Conservation (phyloP, 768 basidiomycete species). For the Trametes cinnabarina region DNA sequence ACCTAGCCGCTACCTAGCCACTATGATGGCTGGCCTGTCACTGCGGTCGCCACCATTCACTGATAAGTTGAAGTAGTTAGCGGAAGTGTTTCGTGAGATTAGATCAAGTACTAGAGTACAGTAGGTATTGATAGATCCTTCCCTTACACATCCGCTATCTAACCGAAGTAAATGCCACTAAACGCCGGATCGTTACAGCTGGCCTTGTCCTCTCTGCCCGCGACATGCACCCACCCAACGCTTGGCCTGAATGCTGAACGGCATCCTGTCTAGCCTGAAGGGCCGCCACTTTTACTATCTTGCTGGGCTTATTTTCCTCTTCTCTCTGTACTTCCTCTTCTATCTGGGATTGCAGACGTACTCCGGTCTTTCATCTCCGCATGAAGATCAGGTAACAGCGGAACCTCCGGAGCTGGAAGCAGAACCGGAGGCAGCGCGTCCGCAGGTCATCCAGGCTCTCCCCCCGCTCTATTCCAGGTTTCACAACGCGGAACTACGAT, state of each 20-base stretch:
- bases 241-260: constrained; percentile 2
- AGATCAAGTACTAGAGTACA: too few relatives aligned
- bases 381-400: neutral
- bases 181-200: too few relatives aligned
- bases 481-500: neutral
- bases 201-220: neutral
- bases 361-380: neutral
- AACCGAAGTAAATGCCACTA: too few relatives aligned
- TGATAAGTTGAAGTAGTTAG: too few relatives aligned
- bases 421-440: neutral
- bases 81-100: too few relatives aligned
- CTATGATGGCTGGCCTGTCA: too few relatives aligned
- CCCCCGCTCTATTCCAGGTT: neutral
- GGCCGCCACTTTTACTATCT: neutral
- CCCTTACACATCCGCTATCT: too few relatives aligned
- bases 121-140: too few relatives aligned
- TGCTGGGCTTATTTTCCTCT: neutral
- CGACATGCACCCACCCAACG: neutral
- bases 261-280: neutral
- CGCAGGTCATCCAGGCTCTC: neutral
- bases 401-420: neutral
- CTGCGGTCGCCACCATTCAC: too few relatives aligned
- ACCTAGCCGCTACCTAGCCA: too few relatives aligned
- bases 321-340: neutral
- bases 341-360: neutral